phyloP scores from a whole-genome alignment of 2,329 filamentous ascomycete species.

The Epichloe sibirici region DNA sequence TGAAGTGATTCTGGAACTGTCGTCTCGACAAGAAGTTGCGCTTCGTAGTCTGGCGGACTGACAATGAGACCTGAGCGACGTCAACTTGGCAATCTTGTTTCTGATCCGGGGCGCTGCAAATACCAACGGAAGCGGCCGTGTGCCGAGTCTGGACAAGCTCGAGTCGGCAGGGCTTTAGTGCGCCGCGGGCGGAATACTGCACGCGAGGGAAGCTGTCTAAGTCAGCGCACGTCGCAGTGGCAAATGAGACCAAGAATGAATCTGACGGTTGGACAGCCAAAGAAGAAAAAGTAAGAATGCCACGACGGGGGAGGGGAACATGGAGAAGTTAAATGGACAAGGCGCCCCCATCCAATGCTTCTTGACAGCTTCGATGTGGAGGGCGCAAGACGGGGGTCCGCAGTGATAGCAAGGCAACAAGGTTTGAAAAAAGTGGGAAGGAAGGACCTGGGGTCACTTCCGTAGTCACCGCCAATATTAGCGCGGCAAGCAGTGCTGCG shows the following conservation, averaged over 20 bases:
- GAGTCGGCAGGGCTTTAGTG: not conserved
- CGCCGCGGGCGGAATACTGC: not conserved
- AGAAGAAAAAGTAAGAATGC: not conserved
- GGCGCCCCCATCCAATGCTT: not conserved
- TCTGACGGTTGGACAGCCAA: not conserved
- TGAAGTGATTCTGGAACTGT: not conserved
- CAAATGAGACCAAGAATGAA: not conserved
- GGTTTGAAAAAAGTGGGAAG: constrained; percentile 3
- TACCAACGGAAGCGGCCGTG: not conserved
- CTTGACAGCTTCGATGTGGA: not conserved
- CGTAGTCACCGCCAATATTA: not conserved
- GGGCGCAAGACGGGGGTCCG: not conserved
- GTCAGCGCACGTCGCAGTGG: not conserved
- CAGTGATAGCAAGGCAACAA: not conserved
- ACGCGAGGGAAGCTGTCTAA: not conserved
- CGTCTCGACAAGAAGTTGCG: not conserved
- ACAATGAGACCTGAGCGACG: not conserved
- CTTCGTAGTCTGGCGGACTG: not conserved
- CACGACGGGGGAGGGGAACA: not conserved
- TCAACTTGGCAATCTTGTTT: not conserved
- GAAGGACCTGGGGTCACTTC: not conserved
- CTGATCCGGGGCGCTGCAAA: not conserved
- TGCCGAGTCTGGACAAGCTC: not conserved
- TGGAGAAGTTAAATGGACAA: not conserved
- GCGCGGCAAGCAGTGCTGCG: not conserved